Evolutionary conservation across 129 eudicot species (phyloP).

Genomic region (Tanacetum coccineum): DNA sequence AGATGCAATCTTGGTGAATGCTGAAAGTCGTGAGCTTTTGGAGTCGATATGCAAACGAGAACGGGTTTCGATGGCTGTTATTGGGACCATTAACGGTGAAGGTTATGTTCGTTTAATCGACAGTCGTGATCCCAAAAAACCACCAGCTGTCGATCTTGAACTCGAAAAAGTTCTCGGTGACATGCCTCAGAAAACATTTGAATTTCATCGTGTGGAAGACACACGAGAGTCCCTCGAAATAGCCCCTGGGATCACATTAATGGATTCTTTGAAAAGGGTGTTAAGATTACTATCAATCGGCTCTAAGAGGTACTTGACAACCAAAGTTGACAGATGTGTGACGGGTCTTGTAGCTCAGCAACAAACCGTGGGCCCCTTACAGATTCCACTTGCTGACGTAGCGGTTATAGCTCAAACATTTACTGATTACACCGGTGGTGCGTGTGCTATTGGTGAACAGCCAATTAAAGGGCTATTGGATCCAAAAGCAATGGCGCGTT

Average conservation of each 20-base stretch:
- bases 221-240: conserved; percentile 63
- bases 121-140: conserved; percentile 48
- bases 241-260: conserved; percentile 70
- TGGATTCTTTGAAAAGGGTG: conserved; percentile 74
- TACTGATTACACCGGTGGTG: conserved; percentile 80
- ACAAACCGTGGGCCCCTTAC: conserved; percentile 94
- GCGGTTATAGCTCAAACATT: conserved; percentile 93
- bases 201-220: conserved; percentile 52
- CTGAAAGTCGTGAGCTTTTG: conserved; percentile 59
- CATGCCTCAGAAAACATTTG: conserved; percentile 84
- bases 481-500: conserved; percentile 94
- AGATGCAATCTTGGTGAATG: conserved; percentile 89
- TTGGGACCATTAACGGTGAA: conserved; percentile 74
- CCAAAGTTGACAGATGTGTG: conserved; percentile 93
- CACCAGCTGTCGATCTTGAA: conserved; percentile 91
- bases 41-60: conserved; percentile 81
- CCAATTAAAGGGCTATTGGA: conserved; percentile 79
- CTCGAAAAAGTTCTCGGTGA: conserved; percentile 71
- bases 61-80: conserved; percentile 85
- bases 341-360: conserved; percentile 98
- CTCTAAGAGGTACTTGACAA: conserved; percentile 81
- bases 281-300: conserved; percentile 81
- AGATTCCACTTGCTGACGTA: conserved; percentile 82
- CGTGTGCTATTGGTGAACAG: conserved; percentile 94
- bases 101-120: conserved; percentile 65